These are phyloP conservation scores for Solanum clarkiae DNA, from an alignment of 257 asterid genomes.

Conservation along the genomic window DNA sequence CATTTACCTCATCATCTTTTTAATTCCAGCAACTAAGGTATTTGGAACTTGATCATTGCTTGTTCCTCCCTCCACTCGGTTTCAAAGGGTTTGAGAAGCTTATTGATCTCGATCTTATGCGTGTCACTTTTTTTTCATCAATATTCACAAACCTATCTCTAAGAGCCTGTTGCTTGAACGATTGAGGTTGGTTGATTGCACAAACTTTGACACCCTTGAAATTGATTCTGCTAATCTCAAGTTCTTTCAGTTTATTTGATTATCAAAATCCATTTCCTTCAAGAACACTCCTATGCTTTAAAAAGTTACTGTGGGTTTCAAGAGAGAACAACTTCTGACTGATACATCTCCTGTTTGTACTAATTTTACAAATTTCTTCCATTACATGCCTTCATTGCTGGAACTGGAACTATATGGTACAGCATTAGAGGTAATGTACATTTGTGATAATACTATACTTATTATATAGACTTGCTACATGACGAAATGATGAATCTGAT, in stretches of 20 bases:
- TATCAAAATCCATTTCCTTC: not conserved
- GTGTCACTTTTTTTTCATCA: not conserved
- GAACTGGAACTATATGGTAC: not conserved
- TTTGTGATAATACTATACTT: not conserved
- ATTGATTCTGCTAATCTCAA: not conserved
- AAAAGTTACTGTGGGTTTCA: conserved; percentile 23
- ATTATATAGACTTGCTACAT: not conserved
- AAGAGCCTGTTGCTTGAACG: not conserved
- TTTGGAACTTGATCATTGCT: too few relatives aligned
- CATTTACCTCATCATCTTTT: too few relatives aligned
- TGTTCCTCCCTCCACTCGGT: not conserved
- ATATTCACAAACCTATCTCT: not conserved
- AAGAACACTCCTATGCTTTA: not conserved
- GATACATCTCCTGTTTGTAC: conserved; percentile 22
- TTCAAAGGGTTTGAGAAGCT: not conserved
- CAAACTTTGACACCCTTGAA: not conserved
- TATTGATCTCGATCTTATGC: not conserved
- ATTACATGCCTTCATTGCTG: not conserved
- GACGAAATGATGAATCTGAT: not conserved
- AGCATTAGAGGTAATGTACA: not conserved
- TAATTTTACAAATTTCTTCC: conserved; percentile 25
- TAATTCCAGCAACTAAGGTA: too few relatives aligned
- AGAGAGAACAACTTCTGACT: conserved; percentile 29
- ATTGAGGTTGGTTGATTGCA: not conserved
- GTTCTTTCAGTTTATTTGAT: not conserved